Conservation (phyloP, 805 yeast genomes). For the Suhomyces vadensis region DNA sequence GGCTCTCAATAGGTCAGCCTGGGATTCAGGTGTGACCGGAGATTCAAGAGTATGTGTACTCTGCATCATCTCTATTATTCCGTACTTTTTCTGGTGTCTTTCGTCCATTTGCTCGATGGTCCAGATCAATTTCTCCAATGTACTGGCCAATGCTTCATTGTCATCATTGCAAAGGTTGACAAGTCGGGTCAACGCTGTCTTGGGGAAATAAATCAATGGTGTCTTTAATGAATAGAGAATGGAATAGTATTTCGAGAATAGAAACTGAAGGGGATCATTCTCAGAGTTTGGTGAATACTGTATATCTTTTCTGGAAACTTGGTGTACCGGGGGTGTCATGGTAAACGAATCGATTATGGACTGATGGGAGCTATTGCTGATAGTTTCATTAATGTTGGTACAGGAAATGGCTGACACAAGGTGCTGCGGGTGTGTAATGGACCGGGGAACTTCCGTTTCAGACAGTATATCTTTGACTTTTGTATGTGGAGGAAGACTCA, state of each 20-base stretch:
- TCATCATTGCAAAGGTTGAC: slow-evolving; percentile 41
- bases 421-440: not conserved
- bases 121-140: slow-evolving; percentile 32
- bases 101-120: slow-evolving; percentile 41
- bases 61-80: slow-evolving; percentile 18
- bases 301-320: not conserved
- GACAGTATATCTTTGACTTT: slow-evolving; percentile 10
- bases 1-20: slow-evolving; percentile 16
- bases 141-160: slow-evolving; percentile 16
- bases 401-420: not conserved
- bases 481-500: slow-evolving; percentile 11
- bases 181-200: slow-evolving; percentile 51
- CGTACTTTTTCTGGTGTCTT: slow-evolving; percentile 40
- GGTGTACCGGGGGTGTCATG: slow-evolving; percentile 19
- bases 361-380: not conserved
- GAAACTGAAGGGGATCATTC: slow-evolving; percentile 29
- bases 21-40: not conserved
- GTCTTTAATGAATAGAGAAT: slow-evolving; percentile 41
- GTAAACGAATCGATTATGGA: slow-evolving; percentile 10
- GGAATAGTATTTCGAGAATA: slow-evolving; percentile 35
- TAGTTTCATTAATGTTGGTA: not conserved
- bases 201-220: slow-evolving; percentile 46
- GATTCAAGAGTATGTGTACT: slow-evolving; percentile 6
- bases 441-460: not conserved
- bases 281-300: not conserved